Evolutionary conservation across 2,329 filamentous ascomycete genomes (phyloP).

Genomic region (Trichoderma breve): DNA sequence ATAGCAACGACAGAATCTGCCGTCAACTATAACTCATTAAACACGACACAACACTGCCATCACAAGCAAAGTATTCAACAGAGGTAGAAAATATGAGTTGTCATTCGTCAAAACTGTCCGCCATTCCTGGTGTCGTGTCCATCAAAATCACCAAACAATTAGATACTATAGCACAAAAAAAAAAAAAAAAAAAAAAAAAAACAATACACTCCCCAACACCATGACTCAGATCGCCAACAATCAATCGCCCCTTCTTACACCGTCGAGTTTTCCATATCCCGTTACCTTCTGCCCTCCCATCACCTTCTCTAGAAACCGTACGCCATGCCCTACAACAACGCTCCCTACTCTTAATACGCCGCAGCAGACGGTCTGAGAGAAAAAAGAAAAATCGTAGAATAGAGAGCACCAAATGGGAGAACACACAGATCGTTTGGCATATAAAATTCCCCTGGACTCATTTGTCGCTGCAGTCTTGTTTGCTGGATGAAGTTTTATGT

Average conservation of each 20-base stretch:
- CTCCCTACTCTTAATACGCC: not conserved
- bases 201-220: slow-evolving; percentile 9
- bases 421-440: not conserved
- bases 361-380: not conserved
- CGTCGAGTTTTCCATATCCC: not conserved
- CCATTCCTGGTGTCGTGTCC: not conserved
- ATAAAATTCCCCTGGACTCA: not conserved
- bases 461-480: not conserved
- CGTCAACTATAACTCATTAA: not conserved
- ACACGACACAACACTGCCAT: not conserved
- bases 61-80: not conserved
- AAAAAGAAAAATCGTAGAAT: not conserved
- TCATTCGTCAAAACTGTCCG: not conserved
- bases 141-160: not conserved
- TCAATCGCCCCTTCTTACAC: not conserved
- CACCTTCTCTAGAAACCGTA: slow-evolving; percentile 3
- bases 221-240: not conserved
- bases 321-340: slow-evolving; percentile 14
- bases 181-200: not conserved
- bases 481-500: not conserved
- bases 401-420: not conserved
- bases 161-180: not conserved
- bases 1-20: not conserved
- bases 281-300: not conserved
- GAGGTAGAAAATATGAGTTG: not conserved